Conservation (phyloP, 768 basidiomycete genomes). For the Naematelia encephala region DNA sequence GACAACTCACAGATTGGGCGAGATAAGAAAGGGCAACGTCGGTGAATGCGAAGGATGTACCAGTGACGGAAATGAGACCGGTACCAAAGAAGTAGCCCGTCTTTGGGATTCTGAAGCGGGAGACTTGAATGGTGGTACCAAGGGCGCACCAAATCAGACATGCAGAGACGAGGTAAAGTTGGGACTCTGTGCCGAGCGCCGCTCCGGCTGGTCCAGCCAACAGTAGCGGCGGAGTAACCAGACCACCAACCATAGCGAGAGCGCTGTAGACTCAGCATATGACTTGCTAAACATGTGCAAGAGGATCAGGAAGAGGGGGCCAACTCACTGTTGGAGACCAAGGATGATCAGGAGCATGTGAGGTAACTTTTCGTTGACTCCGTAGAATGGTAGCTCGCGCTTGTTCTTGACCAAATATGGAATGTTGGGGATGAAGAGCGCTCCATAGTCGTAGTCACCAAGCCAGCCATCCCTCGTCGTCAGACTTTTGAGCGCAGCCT, state of each 20-base stretch:
- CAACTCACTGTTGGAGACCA: conserved; percentile 27
- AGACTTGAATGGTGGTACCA: conserved; percentile 30
- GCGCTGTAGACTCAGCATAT: too few relatives aligned
- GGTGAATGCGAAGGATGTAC: conserved; percentile 31
- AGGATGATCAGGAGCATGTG: conserved; percentile 26
- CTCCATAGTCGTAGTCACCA: conserved; percentile 29
- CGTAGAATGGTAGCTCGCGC: conserved; percentile 29
- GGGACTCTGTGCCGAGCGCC: conserved; percentile 21
- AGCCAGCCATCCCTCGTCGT: conserved; percentile 23
- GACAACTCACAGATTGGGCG: too few relatives aligned
- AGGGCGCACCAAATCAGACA: conserved; percentile 28
- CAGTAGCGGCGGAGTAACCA: too few relatives aligned
- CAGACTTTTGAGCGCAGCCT: conserved; percentile 9
- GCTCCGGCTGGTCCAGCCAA: conserved; percentile 27
- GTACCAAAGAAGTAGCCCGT: conserved; percentile 24
- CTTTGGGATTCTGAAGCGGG: conserved; percentile 17
- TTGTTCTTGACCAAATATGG: conserved; percentile 21
- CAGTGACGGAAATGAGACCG: conserved; percentile 27
- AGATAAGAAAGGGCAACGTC: conserved; percentile 24
- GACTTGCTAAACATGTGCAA: too few relatives aligned
- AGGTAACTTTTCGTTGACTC: conserved; percentile 23
- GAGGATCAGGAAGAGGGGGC: conserved; percentile 2
- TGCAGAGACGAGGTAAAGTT: conserved; percentile 27
- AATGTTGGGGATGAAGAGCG: conserved; percentile 29
- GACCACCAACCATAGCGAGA: too few relatives aligned